Base-by-base conservation (phyloP, 2,329 filamentous ascomycete species). In the Cladophialophora bantiana region DNA sequence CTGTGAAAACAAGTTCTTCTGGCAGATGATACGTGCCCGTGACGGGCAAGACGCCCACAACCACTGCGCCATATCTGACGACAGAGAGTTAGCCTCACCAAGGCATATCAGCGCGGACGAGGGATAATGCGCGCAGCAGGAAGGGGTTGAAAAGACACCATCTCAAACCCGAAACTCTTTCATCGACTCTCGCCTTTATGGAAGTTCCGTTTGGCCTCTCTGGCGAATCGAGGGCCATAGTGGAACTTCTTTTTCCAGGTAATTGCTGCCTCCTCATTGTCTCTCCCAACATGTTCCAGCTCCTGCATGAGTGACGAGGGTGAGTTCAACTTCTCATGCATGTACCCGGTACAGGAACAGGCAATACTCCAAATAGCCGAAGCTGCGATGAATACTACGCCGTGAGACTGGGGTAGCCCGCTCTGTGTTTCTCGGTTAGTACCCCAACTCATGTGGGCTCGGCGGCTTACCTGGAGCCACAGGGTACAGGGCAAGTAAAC, bases 281-380 rank as follows among this genome's bases (percentile, higher is more conserved):
- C 53, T 56, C 53, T 31, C 7, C 36, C 53, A 5, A 56, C 26
- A 10, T 7, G 5, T 34, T 56, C 53, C n/a, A 56, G 53, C 13
- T 13, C 26, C 53, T 56, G 53, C 34, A 34, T 34, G 9, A 56
- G 32, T 4, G n/a, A n/a, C n/a, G n/a, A n/a, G n/a, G n/a, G n/a
- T n/a, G 53, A 31, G 18, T 56, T 56, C 34, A 35, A 38, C 53
- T 38, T 56, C 10, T 35, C 53, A 12, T 56, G 53, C 34, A 10
- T 56, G 10, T 56, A 20, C 53, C 26, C 26, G 26, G 26, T 26
- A 26, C 26, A 56, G 34, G n/a, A 56, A 10, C 13, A 56, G 53
- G 31, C 31, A 34, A 20, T 56, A 36, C 34, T 34, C n/a, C 53
- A 56, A 36, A 34, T 38, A 56, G 53, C 53, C 36, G 53, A 56